These are phyloP conservation scores for Euphorbia peplus DNA, from an alignment of 345 rosid species.

Conservation along the genomic window DNA sequence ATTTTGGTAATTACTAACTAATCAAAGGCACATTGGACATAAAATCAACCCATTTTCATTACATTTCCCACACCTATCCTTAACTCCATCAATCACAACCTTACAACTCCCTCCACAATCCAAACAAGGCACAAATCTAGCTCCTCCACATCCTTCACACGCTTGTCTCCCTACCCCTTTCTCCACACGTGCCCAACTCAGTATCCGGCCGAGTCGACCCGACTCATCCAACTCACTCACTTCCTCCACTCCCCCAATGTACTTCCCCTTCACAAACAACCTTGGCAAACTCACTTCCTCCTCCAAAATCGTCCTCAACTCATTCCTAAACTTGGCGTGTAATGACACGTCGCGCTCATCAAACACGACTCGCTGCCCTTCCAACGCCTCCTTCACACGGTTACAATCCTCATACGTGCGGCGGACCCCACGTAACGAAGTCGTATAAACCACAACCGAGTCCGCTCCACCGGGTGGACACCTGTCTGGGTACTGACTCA, in stretches of 20 bases:
- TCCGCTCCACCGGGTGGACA: conserved; percentile 75
- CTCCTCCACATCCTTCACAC: conserved; percentile 92
- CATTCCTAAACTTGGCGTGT: conserved; percentile 63
- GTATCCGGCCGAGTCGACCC: conserved; percentile 60
- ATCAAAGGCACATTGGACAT: conserved; percentile 61
- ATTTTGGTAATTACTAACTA: no score
- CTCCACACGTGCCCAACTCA: conserved; percentile 61
- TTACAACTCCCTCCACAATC: conserved; percentile 89
- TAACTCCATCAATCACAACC: conserved; percentile 47
- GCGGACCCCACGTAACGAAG: conserved; percentile 84
- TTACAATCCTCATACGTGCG: conserved; percentile 72
- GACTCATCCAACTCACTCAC: conserved; percentile 65
- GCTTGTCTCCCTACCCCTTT: conserved; percentile 62
- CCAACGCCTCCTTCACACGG: conserved; percentile 48
- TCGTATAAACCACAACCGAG: conserved; percentile 72
- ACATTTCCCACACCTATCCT: conserved; percentile 63
- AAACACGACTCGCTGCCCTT: conserved; percentile 54
- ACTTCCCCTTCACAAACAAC: conserved; percentile 80
- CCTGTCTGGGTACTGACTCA: conserved; percentile 63
- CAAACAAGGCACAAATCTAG: conserved; percentile 77
- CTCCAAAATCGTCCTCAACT: conserved; percentile 53
- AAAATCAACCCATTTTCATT: conserved; percentile 82
- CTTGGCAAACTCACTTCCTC: conserved; percentile 62
- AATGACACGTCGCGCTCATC: conserved; percentile 89
- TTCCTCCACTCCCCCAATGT: conserved; percentile 75